A percentile compares a stretch with the other conserved stretches of the same genome.
Evolutionary conservation across 108 stramenopile species (phyloP).

Genomic region (Discostella pseudostelligera): DNA sequence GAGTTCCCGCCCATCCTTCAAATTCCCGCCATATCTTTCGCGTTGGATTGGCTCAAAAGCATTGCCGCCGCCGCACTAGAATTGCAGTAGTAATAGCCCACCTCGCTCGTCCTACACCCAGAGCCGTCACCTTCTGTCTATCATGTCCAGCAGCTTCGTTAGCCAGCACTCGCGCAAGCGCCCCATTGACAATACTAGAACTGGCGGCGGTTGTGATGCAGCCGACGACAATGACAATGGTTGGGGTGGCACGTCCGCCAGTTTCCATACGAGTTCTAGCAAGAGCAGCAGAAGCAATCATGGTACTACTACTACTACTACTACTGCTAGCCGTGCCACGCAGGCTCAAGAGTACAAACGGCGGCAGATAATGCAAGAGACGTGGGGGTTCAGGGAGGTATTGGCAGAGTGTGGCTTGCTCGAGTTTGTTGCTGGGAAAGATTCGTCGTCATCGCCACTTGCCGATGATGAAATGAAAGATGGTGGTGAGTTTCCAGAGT

Average conservation of each 20-base stretch:
- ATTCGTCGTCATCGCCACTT: conserved; percentile 8
- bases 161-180: background rate
- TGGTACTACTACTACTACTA: background rate
- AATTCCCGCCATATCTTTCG: no score
- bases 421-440: conserved; percentile 8
- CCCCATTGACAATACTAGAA: background rate
- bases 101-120: no score
- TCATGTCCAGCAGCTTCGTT: background rate
- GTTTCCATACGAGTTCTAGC: no score
- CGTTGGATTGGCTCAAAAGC: no score
- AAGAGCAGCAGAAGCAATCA: background rate
- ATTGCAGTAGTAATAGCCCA: no score
- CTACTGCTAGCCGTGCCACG: background rate
- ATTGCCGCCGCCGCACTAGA: no score
- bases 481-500: background rate
- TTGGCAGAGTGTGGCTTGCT: conserved; percentile 40
- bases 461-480: conserved; percentile 1
- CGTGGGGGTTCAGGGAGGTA: conserved; percentile 44
- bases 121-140: no score
- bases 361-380: conserved; percentile 30
- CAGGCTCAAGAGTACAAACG: conserved; percentile 27
- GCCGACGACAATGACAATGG: no score
- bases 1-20: no score
- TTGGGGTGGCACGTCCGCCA: no score
- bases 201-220: no score